Percentiles rank a stretch among this genome's conserved stretches.
Evolutionary conservation across 345 rosid species (phyloP).

Genomic region (Aegle marmelos): DNA sequence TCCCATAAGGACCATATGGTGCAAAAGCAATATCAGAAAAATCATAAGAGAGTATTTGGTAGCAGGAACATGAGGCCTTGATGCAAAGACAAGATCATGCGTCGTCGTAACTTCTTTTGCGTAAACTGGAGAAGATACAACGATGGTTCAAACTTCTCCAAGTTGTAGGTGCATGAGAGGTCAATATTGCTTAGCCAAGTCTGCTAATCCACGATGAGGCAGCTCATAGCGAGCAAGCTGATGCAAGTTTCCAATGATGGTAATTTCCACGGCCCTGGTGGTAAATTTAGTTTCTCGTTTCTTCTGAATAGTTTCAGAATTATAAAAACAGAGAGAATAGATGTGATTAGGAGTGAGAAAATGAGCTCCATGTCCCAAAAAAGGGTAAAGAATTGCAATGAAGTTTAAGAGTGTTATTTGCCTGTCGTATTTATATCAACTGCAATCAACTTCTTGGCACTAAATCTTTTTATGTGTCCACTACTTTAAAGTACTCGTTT

Average conservation of each 20-base stretch:
- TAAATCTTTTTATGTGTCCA: too few relatives aligned
- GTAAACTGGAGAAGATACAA: slow-evolving; percentile 25
- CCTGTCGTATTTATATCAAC: too few relatives aligned
- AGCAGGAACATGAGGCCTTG: slow-evolving; percentile 18
- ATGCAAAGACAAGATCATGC: slow-evolving; percentile 24
- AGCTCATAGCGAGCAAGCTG: slow-evolving; percentile 10
- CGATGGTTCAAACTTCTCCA: slow-evolving; percentile 18
- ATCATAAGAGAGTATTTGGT: slow-evolving; percentile 4
- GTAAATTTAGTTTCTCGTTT: not conserved
- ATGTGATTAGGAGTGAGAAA: too few relatives aligned
- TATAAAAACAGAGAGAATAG: too few relatives aligned
- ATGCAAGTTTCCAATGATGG: slow-evolving; percentile 34
- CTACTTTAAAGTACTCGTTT: too few relatives aligned
- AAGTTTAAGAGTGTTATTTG: too few relatives aligned
- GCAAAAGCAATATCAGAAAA: slow-evolving; percentile 8
- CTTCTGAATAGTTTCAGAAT: too few relatives aligned
- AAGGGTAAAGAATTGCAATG: too few relatives aligned
- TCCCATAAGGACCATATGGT: slow-evolving; percentile 13
- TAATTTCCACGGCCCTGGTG: slow-evolving; percentile 38
- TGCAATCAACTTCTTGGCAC: too few relatives aligned
- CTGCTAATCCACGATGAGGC: slow-evolving; percentile 20
- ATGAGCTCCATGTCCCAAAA: too few relatives aligned
- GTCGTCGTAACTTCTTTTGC: slow-evolving; percentile 32
- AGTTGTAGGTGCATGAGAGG: slow-evolving; percentile 27
- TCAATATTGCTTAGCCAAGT: slow-evolving; percentile 15